Evolutionary conservation across 2,329 filamentous ascomycete genomes (phyloP).

Genomic region (Penicillium sp.): DNA sequence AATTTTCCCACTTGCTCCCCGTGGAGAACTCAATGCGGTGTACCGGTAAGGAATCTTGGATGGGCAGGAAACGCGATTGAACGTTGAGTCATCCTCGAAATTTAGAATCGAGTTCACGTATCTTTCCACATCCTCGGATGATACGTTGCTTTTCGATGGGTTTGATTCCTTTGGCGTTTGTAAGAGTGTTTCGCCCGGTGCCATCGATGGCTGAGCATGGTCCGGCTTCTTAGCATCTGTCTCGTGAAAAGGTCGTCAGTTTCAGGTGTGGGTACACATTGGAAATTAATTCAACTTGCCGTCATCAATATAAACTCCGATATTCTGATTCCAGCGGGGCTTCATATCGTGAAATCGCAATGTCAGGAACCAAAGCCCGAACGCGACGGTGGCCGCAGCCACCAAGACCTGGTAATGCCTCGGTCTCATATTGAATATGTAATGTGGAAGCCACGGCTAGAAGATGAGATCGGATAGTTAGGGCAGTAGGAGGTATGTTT

Average conservation of each 20-base stretch:
- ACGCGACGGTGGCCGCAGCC: not conserved
- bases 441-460: not conserved
- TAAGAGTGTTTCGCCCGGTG: not conserved
- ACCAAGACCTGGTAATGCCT: conserved; percentile 11
- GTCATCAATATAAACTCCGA: not conserved
- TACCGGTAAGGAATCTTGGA: conserved; percentile 7
- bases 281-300: not conserved
- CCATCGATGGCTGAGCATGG: not conserved
- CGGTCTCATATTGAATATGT: not conserved
- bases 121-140: not conserved
- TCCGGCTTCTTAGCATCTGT: not conserved
- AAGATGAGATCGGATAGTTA: not conserved
- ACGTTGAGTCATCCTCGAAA: conserved; percentile 3
- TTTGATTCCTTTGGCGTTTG: not conserved
- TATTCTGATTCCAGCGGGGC: not conserved
- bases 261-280: not conserved
- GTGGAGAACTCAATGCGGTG: not conserved
- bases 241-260: not conserved
- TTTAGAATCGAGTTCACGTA: conserved; percentile 9
- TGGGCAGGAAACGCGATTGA: conserved; percentile 7
- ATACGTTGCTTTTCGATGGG: conserved; percentile 3
- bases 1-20: conserved; percentile 1
- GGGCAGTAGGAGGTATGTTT: not conserved
- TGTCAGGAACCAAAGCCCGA: conserved; percentile 11
- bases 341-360: not conserved